Base-by-base conservation (phyloP, 176 grass and related monocot species). In the Triticum dicoccoides region DNA sequence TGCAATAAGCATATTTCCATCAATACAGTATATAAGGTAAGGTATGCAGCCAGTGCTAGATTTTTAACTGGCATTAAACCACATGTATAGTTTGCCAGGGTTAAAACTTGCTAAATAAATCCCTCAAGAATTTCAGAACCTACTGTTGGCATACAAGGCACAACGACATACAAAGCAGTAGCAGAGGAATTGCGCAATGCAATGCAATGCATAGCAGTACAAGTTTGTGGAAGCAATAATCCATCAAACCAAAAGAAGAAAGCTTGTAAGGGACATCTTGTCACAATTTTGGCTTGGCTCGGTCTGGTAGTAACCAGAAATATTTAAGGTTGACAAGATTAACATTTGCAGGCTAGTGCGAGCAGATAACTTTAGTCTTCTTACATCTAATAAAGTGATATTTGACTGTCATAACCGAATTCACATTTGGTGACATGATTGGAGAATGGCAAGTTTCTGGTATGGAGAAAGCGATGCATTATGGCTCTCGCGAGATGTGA, bases 1-100 rank as follows among this genome's bases (percentile, higher is more conserved):
- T 99, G 87, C 88, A 87, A 80, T 56, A 77, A 95, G 70, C 18
- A 73, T 1, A 88, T 18, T 84, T 62, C 20, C 24, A 42, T 78
- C 20, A 83, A 72, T 77, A 23, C 13, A 34, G 6, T 1, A 51
- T 4, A 45, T 41, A 41, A 41, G 38, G 38, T 20, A 6, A 69
- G 51, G 51, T 69, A 25, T 27, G 65, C 21, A 27, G 5, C 5
- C 27, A 0, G 58, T 14, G 14, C 78, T 61, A 59, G 29, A 41
- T 63, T 23, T 51, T 30, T 11, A 66, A 78, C 54, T 78, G 38
- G 2, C 80, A 38, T 74, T 33, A 4, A 23, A 76, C 35, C 34
- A 85, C 18, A 38, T 15, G 51, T 74, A 74, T 44, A 61, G 18
- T 23, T 78, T 76, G 23, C 21, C 41, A 58, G 44, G 24, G 78